A percentile compares a stretch with the other conserved stretches of the same genome.
phyloP scores from a whole-genome alignment of 2,329 filamentous ascomycete species.

The Fusarium goolgardi region DNA sequence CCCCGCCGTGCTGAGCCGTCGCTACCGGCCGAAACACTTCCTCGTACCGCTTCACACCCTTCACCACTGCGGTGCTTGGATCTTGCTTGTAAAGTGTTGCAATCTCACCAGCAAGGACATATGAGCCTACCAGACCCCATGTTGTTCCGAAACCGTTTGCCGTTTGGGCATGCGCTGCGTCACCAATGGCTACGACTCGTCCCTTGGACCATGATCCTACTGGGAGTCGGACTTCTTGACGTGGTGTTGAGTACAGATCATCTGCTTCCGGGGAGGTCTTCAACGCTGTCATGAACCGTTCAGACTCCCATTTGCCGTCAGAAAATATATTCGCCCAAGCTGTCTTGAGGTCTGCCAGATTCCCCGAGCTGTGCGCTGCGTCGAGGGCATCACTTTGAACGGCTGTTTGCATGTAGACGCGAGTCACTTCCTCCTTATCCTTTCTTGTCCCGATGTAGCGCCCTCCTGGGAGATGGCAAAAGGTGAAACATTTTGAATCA shows the following conservation, averaged over 20 bases:
- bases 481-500: conserved; percentile 5
- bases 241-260: conserved; percentile 16
- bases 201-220: conserved; percentile 18
- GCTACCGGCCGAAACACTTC: conserved; percentile 21
- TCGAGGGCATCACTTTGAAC: not conserved
- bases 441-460: conserved; percentile 12
- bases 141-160: conserved; percentile 21
- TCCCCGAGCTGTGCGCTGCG: conserved; percentile 16
- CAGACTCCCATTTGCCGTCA: conserved; percentile 1
- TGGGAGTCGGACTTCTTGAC: conserved; percentile 7
- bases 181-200: conserved; percentile 13
- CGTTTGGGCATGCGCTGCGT: conserved; percentile 19
- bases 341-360: conserved; percentile 5
- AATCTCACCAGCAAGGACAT: conserved; percentile 16
- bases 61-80: conserved; percentile 14
- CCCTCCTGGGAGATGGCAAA: conserved; percentile 6
- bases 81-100: conserved; percentile 10
- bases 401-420: conserved; percentile 7
- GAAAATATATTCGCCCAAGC: conserved; percentile 6
- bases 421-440: not conserved
- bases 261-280: conserved; percentile 12
- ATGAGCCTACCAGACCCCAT: conserved; percentile 17
- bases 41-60: conserved; percentile 24
- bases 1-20: conserved; percentile 1
- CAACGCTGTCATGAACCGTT: conserved; percentile 7